Conservation (phyloP, 805 yeast species). For the Suhomyces pyralidae region DNA sequence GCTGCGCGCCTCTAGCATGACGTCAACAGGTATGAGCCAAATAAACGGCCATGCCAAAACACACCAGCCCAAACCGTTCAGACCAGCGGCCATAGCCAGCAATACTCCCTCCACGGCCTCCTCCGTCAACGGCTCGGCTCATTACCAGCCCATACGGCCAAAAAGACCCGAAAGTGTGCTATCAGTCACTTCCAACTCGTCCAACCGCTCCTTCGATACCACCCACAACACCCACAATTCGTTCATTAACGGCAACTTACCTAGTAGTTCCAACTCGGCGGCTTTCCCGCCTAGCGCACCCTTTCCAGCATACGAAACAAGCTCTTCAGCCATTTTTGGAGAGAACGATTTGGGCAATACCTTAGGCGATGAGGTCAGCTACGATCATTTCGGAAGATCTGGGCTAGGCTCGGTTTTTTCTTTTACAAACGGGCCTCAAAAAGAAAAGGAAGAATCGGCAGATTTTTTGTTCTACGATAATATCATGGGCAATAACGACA, state of each 20-base stretch:
- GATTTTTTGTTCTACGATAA: slow-evolving; percentile 6
- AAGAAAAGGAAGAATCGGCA: slow-evolving; percentile 5
- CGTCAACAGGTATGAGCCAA: neutral
- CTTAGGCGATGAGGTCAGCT: slow-evolving; percentile 4
- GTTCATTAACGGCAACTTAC: slow-evolving; percentile 10
- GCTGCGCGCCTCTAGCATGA: neutral
- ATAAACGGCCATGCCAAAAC: slow-evolving; percentile 3
- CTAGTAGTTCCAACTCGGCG: slow-evolving; percentile 12
- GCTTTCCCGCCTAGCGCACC: slow-evolving; percentile 14
- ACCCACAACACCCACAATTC: slow-evolving; percentile 9
- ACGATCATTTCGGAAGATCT: slow-evolving; percentile 13
- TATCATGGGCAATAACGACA: slow-evolving; percentile 4
- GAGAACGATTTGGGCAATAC: neutral
- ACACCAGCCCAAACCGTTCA: slow-evolving; percentile 21
- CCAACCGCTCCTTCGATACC: slow-evolving; percentile 16
- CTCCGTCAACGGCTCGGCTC: slow-evolving; percentile 4
- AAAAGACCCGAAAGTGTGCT: slow-evolving; percentile 40
- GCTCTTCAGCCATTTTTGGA: slow-evolving; percentile 1
- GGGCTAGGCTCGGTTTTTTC: slow-evolving; percentile 10
- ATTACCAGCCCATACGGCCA: slow-evolving; percentile 27
- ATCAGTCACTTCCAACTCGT: slow-evolving; percentile 38
- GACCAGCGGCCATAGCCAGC: slow-evolving; percentile 10
- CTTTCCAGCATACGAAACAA: slow-evolving; percentile 1
- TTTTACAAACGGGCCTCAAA: neutral
- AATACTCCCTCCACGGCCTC: slow-evolving; percentile 1